A percentile compares a stretch with the other conserved stretches of the same genome.
These are phyloP conservation scores for Lactarius sanguifluus DNA, from an alignment of 768 basidiomycete genomes.

Conservation along the genomic window DNA sequence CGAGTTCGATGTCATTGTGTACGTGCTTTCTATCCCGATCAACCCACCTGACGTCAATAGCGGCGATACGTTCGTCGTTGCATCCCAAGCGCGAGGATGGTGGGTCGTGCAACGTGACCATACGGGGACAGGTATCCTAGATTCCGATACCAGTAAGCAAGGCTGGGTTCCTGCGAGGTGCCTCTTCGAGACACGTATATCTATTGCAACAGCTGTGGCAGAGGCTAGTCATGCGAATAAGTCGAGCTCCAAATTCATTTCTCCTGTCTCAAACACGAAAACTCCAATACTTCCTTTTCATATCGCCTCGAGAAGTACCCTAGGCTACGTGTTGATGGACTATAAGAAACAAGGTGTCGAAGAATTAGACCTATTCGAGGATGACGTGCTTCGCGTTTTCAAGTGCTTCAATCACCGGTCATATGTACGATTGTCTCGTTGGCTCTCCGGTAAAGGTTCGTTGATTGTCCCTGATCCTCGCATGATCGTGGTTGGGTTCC, in stretches of 20 bases:
- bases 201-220: conserved; percentile 83
- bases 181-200: conserved; percentile 87
- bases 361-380: conserved; percentile 85
- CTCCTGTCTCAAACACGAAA: conserved; percentile 38
- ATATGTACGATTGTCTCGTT: conserved; percentile 55
- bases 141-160: conserved; percentile 74
- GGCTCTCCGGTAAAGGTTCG: conserved; percentile 18
- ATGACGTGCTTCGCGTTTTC: conserved; percentile 87
- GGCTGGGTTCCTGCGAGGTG: conserved; percentile 99
- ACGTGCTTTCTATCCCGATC: conserved; percentile 39
- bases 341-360: conserved; percentile 70
- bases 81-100: conserved; percentile 96
- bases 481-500: conserved; percentile 96
- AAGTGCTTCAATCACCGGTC: conserved; percentile 98
- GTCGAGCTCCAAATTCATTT: conserved; percentile 36
- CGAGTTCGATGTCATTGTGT: conserved; percentile 98
- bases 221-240: conserved; percentile 70
- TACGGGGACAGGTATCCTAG: conserved; percentile 75
- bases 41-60: conserved; percentile 40
- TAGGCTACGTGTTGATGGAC: conserved; percentile 94
- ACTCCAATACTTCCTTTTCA: conserved; percentile 81
- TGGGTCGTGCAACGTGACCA: conserved; percentile 98
- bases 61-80: conserved; percentile 90
- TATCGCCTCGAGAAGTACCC: conserved; percentile 97
- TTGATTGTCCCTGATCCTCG: conserved; percentile 20